Percentiles rank a stretch among this genome's conserved stretches.
Conservation (phyloP, 2,329 filamentous ascomycete species). For the Neonectria coccinea region DNA sequence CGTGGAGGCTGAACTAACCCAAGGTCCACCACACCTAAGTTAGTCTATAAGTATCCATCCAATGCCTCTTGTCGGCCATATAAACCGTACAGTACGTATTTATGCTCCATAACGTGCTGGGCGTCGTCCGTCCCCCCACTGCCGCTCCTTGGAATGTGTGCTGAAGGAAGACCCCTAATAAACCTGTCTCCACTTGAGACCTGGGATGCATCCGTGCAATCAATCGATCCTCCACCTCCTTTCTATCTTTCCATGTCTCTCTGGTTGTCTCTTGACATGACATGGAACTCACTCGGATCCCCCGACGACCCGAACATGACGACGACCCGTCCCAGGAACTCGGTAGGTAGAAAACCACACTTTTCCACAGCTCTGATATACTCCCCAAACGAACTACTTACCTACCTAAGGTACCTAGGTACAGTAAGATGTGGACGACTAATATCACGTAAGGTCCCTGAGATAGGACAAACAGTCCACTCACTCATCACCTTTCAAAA, state of each 20-base stretch:
- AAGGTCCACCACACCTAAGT: too few species aligned
- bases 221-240: not conserved
- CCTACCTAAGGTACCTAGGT: too few species aligned
- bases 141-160: not conserved
- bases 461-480: not conserved
- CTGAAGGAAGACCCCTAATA: not conserved
- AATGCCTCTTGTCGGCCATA: too few species aligned
- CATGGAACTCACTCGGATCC: not conserved
- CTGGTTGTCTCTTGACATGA: too few species aligned
- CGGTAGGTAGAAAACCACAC: too few species aligned
- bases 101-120: too few species aligned
- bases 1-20: conserved; percentile 6
- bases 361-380: too few species aligned
- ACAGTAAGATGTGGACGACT: too few species aligned
- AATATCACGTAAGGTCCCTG: too few species aligned
- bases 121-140: not conserved
- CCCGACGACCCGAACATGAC: conserved; percentile 5
- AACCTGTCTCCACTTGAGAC: not conserved
- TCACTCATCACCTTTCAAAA: not conserved
- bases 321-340: not conserved
- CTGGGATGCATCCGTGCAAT: not conserved
- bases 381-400: too few species aligned
- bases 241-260: not conserved
- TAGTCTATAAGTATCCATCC: too few species aligned
- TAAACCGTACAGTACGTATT: too few species aligned